These are phyloP conservation scores for Capsicum baccatum DNA, from an alignment of 257 asterid genomes.

Conservation along the genomic window DNA sequence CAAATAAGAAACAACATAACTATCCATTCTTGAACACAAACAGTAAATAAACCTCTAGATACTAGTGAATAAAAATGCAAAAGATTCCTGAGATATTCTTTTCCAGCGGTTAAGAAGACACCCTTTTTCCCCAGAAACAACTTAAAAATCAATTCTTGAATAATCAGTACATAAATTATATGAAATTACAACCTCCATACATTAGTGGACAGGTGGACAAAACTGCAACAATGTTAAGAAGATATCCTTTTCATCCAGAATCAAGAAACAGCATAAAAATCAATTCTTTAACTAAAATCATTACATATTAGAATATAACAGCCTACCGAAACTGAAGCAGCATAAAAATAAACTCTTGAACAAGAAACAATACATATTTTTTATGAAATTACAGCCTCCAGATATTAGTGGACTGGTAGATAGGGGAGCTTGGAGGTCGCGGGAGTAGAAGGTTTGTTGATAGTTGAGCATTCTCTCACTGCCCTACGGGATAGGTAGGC, in stretches of 20 bases:
- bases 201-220: background rate
- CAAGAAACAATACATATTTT: background rate
- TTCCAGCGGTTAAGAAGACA: background rate
- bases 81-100: background rate
- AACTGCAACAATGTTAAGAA: conserved; percentile 3
- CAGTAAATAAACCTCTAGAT: background rate
- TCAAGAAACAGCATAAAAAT: background rate
- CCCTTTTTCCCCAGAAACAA: background rate
- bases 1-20: background rate
- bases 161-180: background rate
- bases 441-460: too few species aligned
- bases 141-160: background rate
- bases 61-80: background rate
- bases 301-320: background rate
- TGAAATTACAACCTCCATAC: background rate
- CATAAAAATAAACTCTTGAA: background rate
- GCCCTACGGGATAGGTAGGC: too few species aligned
- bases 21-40: background rate
- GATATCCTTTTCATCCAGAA: background rate
- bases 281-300: background rate
- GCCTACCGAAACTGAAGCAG: background rate
- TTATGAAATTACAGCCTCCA: conserved; percentile 7
- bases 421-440: too few species aligned
- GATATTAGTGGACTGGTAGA: background rate
- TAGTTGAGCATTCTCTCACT: too few species aligned